Evolutionary conservation across 768 basidiomycete species (phyloP), one percentile per base, ranked within the genome.

Genomic region (Termitomyces bulborhizus): DNA sequence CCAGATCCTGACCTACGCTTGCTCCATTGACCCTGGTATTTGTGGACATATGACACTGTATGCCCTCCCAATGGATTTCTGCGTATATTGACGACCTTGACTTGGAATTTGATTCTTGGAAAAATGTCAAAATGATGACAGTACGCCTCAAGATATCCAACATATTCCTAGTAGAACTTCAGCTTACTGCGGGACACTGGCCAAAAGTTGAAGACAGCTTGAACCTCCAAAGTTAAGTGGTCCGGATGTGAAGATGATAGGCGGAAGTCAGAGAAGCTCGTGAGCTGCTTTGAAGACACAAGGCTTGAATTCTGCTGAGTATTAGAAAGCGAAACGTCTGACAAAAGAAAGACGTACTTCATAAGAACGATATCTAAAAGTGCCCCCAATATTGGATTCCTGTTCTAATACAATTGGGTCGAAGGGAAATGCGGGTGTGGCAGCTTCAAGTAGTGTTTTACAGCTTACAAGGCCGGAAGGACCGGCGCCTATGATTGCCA

Each of bases 211-310:
- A 39, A 39, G 36, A 11, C 26, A 49, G 8, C 16, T 49, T 51
- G 12, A 52, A 74, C 75, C 60, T 72, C 68, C 6, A 80, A 60
- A 1, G 74, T 74, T 24, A 80, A 62, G 60, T 82, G 80, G 62
- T 82, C 81, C 12, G 69, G 63, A 54, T 79, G 75, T 13, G 67
- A 65, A 11, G 72, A 56, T 11, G 80, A 76, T 29, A 81, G 65
- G 12, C 82, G 77, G 65, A 80, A 83, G 65, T 84, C 82, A 31
- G 78, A 79, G 66, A 83, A 84, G 55, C 74, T 73, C 4, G 83
- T 84, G 36, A 84, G 69, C 62, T 83, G 81, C 61, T 83, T 83
- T 12, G 78, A 78, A 13, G 76, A 79, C n/a, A 82, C 81, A 24
- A 82, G 67, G 18, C 67, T 71, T 12, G 77, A 73, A 51, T 79